These are phyloP conservation scores for Camelina hispida DNA, from an alignment of 345 rosid species.

Conservation along the genomic window DNA sequence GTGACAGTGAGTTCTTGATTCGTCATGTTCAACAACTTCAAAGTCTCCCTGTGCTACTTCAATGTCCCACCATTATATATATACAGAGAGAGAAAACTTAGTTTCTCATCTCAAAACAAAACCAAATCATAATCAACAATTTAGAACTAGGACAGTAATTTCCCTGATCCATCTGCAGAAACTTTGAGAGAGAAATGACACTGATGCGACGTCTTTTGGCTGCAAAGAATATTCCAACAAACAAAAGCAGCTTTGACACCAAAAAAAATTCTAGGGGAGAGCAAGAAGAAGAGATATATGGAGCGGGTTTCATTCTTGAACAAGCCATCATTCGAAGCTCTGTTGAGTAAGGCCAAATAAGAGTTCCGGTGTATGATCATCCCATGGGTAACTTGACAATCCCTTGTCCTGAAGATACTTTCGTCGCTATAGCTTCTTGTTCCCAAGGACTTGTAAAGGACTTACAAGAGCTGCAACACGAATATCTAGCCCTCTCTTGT, in stretches of 20 bases:
- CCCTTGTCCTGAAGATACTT: constrained; percentile 53
- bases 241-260: constrained; percentile 21
- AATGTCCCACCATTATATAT: constrained; percentile 22
- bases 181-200: constrained; percentile 9
- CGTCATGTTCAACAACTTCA: constrained; percentile 8
- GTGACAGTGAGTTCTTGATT: constrained; percentile 1
- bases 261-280: constrained; percentile 53
- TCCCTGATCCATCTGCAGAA: constrained; percentile 7
- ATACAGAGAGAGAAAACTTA: background rate
- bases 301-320: constrained; percentile 49
- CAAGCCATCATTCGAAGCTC: constrained; percentile 47
- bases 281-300: constrained; percentile 45
- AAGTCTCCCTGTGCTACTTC: background rate
- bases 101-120: constrained; percentile 9
- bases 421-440: constrained; percentile 19
- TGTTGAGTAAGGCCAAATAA: constrained; percentile 52
- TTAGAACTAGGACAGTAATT: background rate
- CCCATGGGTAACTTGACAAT: constrained; percentile 56
- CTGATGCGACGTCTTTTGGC: background rate
- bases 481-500: constrained; percentile 64
- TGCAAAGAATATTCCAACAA: constrained; percentile 16
- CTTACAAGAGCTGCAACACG: constrained; percentile 75
- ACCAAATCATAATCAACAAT: background rate
- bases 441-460: constrained; percentile 3
- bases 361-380: constrained; percentile 51